phyloP scores from a whole-genome alignment of 192 early-diverging fungal species.

The Nowakowskiella sp. region DNA sequence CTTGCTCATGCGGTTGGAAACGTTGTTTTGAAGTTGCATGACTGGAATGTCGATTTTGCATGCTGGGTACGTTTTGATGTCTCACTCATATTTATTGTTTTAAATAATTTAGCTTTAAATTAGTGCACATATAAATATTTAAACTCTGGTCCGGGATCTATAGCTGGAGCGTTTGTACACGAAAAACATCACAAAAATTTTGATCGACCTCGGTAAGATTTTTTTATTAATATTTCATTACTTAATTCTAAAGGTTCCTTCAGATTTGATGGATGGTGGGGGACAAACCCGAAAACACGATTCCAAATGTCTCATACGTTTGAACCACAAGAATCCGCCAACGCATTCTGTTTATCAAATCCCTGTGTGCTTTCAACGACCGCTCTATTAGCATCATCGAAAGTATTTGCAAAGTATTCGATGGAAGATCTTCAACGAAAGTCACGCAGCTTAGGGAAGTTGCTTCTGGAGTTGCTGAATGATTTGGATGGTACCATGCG shows the following conservation, averaged over 20 bases:
- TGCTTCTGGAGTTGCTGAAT: conserved; percentile 70
- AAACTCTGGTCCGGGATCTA: conserved; percentile 93
- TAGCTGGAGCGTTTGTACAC: conserved; percentile 85
- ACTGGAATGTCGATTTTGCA: conserved; percentile 97
- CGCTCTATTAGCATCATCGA: conserved; percentile 66
- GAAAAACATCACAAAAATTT: conserved; percentile 63
- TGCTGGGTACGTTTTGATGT: conserved; percentile 53
- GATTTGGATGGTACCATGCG: conserved; percentile 19
- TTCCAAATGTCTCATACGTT: conserved; percentile 87
- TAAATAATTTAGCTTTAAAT: conserved; percentile 6
- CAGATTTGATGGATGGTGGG: conserved; percentile 90
- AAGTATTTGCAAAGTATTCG: conserved; percentile 67
- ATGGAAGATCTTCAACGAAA: conserved; percentile 66
- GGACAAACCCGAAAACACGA: conserved; percentile 68
- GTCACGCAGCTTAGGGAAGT: conserved; percentile 71
- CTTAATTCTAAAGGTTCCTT: neutral
- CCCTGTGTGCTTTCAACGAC: conserved; percentile 69
- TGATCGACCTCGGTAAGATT: conserved; percentile 43
- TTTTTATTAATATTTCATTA: conserved; percentile 10
- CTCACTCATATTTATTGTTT: conserved; percentile 7
- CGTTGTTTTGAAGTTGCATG: conserved; percentile 76
- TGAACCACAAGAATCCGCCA: conserved; percentile 68
- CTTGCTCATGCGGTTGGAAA: conserved; percentile 95
- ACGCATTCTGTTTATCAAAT: conserved; percentile 83
- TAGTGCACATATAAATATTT: conserved; percentile 97